Percentiles rank a stretch among this genome's conserved stretches.
Evolutionary conservation across 108 stramenopile species (phyloP).

Genomic region (Skeletonema menzelii): DNA sequence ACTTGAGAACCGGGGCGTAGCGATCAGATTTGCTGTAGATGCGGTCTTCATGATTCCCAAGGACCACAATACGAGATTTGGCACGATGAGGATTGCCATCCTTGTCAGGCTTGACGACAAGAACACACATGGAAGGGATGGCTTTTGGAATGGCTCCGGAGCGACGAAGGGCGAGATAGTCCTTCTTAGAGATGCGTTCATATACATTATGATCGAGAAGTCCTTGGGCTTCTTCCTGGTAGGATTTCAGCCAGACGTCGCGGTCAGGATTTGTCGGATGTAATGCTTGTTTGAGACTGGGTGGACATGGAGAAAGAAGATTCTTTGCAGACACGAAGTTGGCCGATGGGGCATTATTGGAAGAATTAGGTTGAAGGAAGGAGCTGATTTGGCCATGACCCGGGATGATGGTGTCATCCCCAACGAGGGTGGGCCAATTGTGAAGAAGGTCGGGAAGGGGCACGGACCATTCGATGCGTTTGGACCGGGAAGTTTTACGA

Average conservation of each 20-base stretch:
- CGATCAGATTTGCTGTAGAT: conserved; percentile 8
- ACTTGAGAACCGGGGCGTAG: conserved; percentile 28
- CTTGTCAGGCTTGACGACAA: conserved; percentile 12
- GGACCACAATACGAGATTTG: conserved; percentile 18
- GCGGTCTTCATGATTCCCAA: conserved; percentile 15
- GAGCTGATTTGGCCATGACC: neutral
- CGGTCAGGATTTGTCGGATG: conserved; percentile 13
- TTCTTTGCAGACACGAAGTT: conserved; percentile 1
- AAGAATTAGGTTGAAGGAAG: neutral
- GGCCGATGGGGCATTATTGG: conserved; percentile 8
- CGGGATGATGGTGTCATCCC: neutral
- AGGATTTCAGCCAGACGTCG: conserved; percentile 12
- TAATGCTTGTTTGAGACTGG: neutral
- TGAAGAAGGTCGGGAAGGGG: conserved; percentile 7
- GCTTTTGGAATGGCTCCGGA: conserved; percentile 3
- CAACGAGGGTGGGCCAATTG: neutral
- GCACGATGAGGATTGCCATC: conserved; percentile 9
- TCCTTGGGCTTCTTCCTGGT: conserved; percentile 24
- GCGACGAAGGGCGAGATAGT: neutral
- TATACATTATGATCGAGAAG: conserved; percentile 2
- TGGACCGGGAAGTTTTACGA: neutral
- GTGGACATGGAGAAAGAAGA: conserved; percentile 10
- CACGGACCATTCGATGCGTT: neutral
- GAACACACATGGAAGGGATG: conserved; percentile 19
- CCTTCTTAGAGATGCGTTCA: conserved; percentile 23